Evolutionary conservation across 2,329 filamentous ascomycete genomes (phyloP).

Genomic region (Penicillium frequentans): DNA sequence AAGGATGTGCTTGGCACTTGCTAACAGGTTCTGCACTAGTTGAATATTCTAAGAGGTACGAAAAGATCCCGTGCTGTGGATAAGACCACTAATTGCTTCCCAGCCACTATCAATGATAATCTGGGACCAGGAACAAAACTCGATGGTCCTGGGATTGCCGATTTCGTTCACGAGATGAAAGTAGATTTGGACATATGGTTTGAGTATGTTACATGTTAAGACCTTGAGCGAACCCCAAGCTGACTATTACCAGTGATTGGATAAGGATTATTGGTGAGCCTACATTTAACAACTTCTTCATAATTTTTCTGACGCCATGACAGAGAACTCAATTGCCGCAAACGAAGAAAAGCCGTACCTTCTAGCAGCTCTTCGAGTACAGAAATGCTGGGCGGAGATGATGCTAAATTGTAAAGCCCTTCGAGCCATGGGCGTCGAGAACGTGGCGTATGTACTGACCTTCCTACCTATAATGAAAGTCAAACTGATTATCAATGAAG

Average conservation of each 20-base stretch:
- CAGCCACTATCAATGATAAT: constrained; percentile 40
- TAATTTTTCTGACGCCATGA: constrained; percentile 1
- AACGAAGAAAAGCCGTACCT: constrained; percentile 39
- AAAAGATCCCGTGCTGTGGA: not conserved
- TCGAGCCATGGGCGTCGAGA: constrained; percentile 50
- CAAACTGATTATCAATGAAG: constrained; percentile 10
- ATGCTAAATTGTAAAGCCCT: constrained; percentile 55
- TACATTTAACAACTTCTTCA: too few relatives aligned
- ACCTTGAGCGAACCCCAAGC: not conserved
- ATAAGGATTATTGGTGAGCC: constrained; percentile 34
- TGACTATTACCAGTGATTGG: constrained; percentile 32
- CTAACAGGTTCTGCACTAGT: constrained; percentile 22
- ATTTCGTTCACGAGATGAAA: constrained; percentile 46
- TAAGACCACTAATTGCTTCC: not conserved
- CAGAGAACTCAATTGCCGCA: constrained; percentile 29
- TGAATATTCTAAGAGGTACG: constrained; percentile 44
- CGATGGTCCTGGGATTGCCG: constrained; percentile 38
- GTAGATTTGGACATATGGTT: constrained; percentile 54
- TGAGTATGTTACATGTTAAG: constrained; percentile 27
- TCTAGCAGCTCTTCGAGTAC: constrained; percentile 50
- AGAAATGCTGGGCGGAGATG: constrained; percentile 56
- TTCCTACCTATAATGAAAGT: not conserved
- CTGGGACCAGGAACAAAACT: constrained; percentile 26
- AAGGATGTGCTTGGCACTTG: not conserved
- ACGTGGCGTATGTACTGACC: constrained; percentile 40